Percentiles rank a stretch among this genome's conserved stretches.
Conservation (phyloP, 768 basidiomycete species). For the Trametes cinnabarina region DNA sequence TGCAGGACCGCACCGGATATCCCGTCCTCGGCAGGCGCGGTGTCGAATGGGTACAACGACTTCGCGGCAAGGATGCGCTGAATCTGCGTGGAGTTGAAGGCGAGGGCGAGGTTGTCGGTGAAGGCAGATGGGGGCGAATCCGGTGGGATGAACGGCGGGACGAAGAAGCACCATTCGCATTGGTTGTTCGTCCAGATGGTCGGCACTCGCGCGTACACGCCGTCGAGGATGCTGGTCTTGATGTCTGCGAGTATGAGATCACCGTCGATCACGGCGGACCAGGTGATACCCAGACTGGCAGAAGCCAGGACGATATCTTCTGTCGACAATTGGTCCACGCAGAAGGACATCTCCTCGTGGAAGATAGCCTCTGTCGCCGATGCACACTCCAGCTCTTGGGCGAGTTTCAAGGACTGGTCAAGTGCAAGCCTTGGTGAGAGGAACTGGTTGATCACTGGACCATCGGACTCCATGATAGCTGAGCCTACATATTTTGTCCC, state of each 20-base stretch:
- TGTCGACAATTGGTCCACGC: slow-evolving; percentile 1
- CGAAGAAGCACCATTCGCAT: slow-evolving; percentile 17
- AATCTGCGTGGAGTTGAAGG: slow-evolving; percentile 7
- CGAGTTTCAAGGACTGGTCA: not conserved
- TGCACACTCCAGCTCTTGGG: slow-evolving; percentile 4
- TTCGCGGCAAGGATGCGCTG: slow-evolving; percentile 2
- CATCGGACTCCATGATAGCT: slow-evolving; percentile 12
- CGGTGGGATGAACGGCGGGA: slow-evolving; percentile 6
- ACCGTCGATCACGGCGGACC: slow-evolving; percentile 8
- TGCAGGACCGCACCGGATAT: slow-evolving; percentile 10
- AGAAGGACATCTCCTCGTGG: slow-evolving; percentile 1
- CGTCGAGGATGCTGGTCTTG: slow-evolving; percentile 8
- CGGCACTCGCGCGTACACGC: slow-evolving; percentile 9
- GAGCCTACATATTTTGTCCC: not conserved
- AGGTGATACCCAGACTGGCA: slow-evolving; percentile 1
- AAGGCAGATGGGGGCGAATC: slow-evolving; percentile 3
- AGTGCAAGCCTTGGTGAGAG: not conserved
- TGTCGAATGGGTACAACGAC: slow-evolving; percentile 10
- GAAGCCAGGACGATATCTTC: slow-evolving; percentile 5
- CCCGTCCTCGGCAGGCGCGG: slow-evolving; percentile 9
- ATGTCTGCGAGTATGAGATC: slow-evolving; percentile 13
- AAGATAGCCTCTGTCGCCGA: not conserved
- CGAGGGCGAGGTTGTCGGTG: slow-evolving; percentile 1
- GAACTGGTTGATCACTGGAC: not conserved
- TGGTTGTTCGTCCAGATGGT: slow-evolving; percentile 13